Conservation (phyloP, 805 yeast genomes). For the Ogataea siamensis region DNA sequence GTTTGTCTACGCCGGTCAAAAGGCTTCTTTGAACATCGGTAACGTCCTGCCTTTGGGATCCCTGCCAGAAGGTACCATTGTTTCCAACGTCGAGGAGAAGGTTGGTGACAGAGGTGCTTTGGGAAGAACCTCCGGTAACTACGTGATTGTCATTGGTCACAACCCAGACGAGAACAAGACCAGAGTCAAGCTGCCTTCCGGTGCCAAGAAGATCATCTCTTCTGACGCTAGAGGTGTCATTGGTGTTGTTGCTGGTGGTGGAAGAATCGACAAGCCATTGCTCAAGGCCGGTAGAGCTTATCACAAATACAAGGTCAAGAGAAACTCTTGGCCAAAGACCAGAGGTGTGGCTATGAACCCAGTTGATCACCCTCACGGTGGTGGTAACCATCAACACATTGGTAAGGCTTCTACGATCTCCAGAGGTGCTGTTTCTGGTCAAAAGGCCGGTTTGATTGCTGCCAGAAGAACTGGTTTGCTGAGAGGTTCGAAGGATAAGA, state of each 20-base stretch:
- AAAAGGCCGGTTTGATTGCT: constrained; percentile 99
- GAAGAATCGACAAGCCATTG: constrained; percentile 99
- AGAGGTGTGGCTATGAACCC: constrained; percentile 99
- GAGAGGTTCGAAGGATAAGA: constrained; percentile 91
- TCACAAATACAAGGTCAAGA: constrained; percentile 99
- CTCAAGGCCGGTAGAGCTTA: constrained; percentile 99
- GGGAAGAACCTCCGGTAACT: constrained; percentile 99
- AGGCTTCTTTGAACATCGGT: constrained; percentile 95
- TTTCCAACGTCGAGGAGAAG: constrained; percentile 97
- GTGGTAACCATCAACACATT: constrained; percentile 99
- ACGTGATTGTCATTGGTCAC: constrained; percentile 98
- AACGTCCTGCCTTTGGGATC: constrained; percentile 96
- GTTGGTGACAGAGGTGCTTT: constrained; percentile 99
- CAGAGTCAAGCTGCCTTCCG: constrained; percentile 98
- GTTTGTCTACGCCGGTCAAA: constrained; percentile 98
- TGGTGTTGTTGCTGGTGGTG: constrained; percentile 99
- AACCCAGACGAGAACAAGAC: constrained; percentile 99
- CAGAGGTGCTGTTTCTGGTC: constrained; percentile 99
- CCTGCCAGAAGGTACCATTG: constrained; percentile 99
- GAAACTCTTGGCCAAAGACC: constrained; percentile 99
- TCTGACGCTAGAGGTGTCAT: constrained; percentile 99
- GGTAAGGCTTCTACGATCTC: constrained; percentile 99
- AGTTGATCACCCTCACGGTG: constrained; percentile 99
- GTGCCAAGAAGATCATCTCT: constrained; percentile 95
- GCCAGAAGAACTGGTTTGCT: constrained; percentile 99